Percentiles rank a stretch among this genome's conserved stretches.
These are phyloP conservation scores for Sphaceloma murrayae DNA, from an alignment of 2,329 filamentous ascomycete species.

Conservation along the genomic window DNA sequence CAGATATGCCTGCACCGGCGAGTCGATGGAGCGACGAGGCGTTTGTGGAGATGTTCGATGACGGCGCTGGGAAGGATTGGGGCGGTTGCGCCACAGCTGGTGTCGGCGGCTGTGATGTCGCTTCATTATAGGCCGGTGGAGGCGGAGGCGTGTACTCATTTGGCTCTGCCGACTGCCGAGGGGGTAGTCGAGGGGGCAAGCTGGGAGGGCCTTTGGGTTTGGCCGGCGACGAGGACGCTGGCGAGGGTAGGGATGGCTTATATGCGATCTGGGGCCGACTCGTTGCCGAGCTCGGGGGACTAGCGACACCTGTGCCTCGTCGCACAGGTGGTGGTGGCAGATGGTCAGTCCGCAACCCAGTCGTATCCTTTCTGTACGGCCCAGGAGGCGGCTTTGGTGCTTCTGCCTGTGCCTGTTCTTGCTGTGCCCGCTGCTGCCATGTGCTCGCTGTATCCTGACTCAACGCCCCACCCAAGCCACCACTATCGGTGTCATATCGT, in stretches of 20 bases:
- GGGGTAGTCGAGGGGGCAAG: slow-evolving; percentile 61
- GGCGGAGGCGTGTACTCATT: slow-evolving; percentile 37
- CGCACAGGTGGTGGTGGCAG: slow-evolving; percentile 62
- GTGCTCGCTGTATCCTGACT: slow-evolving; percentile 31
- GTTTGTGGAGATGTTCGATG: slow-evolving; percentile 33
- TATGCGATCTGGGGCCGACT: slow-evolving; percentile 22
- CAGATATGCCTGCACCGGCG: slow-evolving; percentile 63
- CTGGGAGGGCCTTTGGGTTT: slow-evolving; percentile 40
- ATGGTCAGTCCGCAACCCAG: slow-evolving; percentile 57
- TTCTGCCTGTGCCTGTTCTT: slow-evolving; percentile 31
- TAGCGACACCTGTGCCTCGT: slow-evolving; percentile 27
- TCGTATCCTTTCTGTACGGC: slow-evolving; percentile 62
- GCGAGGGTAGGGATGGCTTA: slow-evolving; percentile 21
- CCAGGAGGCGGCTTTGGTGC: slow-evolving; percentile 40
- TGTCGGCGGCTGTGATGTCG: slow-evolving; percentile 23
- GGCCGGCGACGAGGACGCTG: slow-evolving; percentile 23
- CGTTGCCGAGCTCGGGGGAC: slow-evolving; percentile 20
- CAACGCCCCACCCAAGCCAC: slow-evolving; percentile 37
- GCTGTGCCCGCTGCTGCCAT: slow-evolving; percentile 30
- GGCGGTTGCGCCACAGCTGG: slow-evolving; percentile 39
- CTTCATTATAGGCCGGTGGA: slow-evolving; percentile 42
- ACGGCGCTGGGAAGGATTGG: neutral
- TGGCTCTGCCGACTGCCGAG: slow-evolving; percentile 50
- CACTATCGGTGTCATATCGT: slow-evolving; percentile 28
- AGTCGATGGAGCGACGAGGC: slow-evolving; percentile 42